A percentile compares a stretch with the other conserved stretches of the same genome.
phyloP scores from a whole-genome alignment of 2,329 filamentous ascomycete species.

The Talaromyces pinophilus region DNA sequence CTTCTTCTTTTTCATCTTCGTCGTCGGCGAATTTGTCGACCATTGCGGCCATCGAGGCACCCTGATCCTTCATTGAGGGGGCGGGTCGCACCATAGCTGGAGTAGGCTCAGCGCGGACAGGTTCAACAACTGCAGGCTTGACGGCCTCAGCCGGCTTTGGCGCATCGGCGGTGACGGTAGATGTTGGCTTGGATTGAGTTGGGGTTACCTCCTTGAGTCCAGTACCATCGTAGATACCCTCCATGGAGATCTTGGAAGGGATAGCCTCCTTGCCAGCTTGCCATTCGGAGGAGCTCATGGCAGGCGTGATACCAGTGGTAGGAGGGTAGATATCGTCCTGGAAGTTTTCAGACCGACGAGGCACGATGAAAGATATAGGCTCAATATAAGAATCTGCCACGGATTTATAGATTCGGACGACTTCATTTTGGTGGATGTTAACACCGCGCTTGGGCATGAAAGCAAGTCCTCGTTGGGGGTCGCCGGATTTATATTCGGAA shows the following conservation, averaged over 20 bases:
- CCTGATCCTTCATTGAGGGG: constrained; percentile 78
- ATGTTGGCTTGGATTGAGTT: constrained; percentile 42
- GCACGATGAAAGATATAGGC: constrained; percentile 96
- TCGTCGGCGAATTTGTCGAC: constrained; percentile 84
- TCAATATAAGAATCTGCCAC: constrained; percentile 94
- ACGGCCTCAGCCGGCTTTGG: constrained; percentile 49
- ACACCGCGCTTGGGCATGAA: constrained; percentile 94
- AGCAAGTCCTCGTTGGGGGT: constrained; percentile 90
- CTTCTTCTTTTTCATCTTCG: constrained; percentile 58
- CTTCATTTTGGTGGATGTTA: constrained; percentile 94
- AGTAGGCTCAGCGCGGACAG: constrained; percentile 32
- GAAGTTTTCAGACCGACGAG: constrained; percentile 88
- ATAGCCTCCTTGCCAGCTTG: constrained; percentile 78
- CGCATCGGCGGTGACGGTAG: constrained; percentile 44
- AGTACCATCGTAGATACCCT: constrained; percentile 83
- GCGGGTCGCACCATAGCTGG: constrained; percentile 52
- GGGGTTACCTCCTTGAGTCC: constrained; percentile 72
- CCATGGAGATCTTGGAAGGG: constrained; percentile 89
- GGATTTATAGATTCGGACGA: constrained; percentile 95
- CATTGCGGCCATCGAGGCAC: constrained; percentile 80
- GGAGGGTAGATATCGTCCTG: constrained; percentile 97
- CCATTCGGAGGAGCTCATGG: constrained; percentile 80
- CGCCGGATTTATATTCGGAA: constrained; percentile 94
- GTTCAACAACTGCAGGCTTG: constrained; percentile 36
- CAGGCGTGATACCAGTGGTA: constrained; percentile 75